phyloP scores from a whole-genome alignment of 2,329 filamentous ascomycete genomes.

The Epichloe amarillans region DNA sequence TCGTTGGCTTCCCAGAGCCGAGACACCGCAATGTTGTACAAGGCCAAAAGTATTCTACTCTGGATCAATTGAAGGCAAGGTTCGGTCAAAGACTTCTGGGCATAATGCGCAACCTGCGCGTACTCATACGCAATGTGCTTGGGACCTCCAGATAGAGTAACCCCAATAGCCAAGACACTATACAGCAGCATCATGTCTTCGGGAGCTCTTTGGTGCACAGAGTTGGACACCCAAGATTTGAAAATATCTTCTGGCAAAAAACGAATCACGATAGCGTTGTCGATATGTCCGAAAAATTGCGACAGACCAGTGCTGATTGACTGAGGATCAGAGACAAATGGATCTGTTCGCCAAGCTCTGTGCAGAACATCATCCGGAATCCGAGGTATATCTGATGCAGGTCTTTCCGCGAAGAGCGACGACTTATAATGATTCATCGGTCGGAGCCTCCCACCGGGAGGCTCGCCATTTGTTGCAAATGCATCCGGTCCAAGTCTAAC shows the following conservation, averaged over 20 bases:
- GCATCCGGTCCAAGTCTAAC: constrained; percentile 33
- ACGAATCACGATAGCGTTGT: constrained; percentile 27
- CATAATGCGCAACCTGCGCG: constrained; percentile 42
- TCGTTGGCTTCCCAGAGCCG: constrained; percentile 50
- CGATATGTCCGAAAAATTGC: constrained; percentile 29
- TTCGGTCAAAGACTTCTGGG: constrained; percentile 21
- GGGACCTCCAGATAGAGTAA: constrained; percentile 24
- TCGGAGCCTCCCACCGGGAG: constrained; percentile 16
- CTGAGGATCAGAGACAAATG: constrained; percentile 31
- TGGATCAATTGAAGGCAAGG: constrained; percentile 49
- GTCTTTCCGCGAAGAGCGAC: constrained; percentile 23
- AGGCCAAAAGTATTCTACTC: constrained; percentile 49
- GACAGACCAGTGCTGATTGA: constrained; percentile 25
- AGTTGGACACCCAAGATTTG: constrained; percentile 22
- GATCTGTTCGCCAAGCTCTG: constrained; percentile 36
- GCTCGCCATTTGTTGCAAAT: constrained; percentile 25
- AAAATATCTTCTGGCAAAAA: constrained; percentile 28
- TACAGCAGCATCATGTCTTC: constrained; percentile 34
- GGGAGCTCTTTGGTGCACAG: constrained; percentile 23
- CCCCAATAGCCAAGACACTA: constrained; percentile 28
- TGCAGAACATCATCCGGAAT: constrained; percentile 35
- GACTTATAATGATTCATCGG: constrained; percentile 25
- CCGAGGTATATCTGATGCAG: constrained; percentile 27
- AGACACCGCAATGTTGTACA: constrained; percentile 51
- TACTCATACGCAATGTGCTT: constrained; percentile 26